Conservation (phyloP, 805 yeast species). For the Groenewaldozyma tartarivorans region DNA sequence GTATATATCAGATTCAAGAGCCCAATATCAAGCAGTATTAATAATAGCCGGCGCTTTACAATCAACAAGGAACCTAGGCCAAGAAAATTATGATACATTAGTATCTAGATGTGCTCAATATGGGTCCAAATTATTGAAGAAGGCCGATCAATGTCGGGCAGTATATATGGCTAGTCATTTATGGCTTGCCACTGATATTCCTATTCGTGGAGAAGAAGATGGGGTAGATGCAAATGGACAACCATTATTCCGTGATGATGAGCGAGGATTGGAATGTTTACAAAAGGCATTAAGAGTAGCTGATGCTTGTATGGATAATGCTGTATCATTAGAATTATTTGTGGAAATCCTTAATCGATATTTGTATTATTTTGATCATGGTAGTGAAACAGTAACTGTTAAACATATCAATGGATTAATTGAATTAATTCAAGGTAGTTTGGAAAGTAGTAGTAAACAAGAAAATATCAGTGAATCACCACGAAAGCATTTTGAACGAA, state of each 20-base stretch:
- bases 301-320: slow-evolving; percentile 82
- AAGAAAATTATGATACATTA: slow-evolving; percentile 69
- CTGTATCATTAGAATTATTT: slow-evolving; percentile 68
- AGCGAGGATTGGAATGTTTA: slow-evolving; percentile 81
- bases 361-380: slow-evolving; percentile 75
- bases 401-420: slow-evolving; percentile 79
- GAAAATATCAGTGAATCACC: slow-evolving; percentile 31
- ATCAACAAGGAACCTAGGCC: slow-evolving; percentile 39
- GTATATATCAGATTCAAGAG: slow-evolving; percentile 41
- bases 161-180: slow-evolving; percentile 81
- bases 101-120: slow-evolving; percentile 80
- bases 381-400: slow-evolving; percentile 56
- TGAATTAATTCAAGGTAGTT: slow-evolving; percentile 49
- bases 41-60: slow-evolving; percentile 44
- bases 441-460: slow-evolving; percentile 22
- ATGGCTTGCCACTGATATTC: slow-evolving; percentile 82
- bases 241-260: slow-evolving; percentile 39
- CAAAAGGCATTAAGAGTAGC: slow-evolving; percentile 85
- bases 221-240: slow-evolving; percentile 21
- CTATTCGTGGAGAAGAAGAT: slow-evolving; percentile 36
- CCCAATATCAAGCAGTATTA: slow-evolving; percentile 45
- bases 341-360: slow-evolving; percentile 85
- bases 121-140: slow-evolving; percentile 79
- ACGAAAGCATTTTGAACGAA: slow-evolving; percentile 54
- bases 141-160: slow-evolving; percentile 91